A percentile compares a stretch with the other conserved stretches of the same genome.
Evolutionary conservation across 1,284 basidiomycete genomes (phyloP).

Genomic region (Trichosporon faecale): DNA sequence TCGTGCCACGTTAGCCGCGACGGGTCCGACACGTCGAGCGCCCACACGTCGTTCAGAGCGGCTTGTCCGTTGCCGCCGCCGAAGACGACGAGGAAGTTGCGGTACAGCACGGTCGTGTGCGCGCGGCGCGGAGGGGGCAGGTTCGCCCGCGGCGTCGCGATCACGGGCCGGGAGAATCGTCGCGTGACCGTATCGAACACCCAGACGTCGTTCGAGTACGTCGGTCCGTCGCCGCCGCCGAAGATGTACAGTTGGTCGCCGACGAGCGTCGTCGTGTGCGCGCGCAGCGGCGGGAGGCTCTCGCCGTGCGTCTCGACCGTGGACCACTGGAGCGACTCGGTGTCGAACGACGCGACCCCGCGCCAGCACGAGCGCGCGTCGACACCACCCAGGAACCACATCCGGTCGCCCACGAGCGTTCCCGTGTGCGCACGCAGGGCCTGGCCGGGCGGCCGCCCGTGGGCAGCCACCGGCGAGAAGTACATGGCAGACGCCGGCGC

Average conservation of each 20-base stretch:
- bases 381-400: constrained; percentile 86
- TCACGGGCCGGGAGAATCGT: constrained; percentile 59
- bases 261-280: constrained; percentile 81
- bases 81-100: constrained; percentile 75
- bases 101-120: constrained; percentile 76
- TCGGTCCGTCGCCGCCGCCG: constrained; percentile 77
- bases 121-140: constrained; percentile 70
- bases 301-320: constrained; percentile 71
- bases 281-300: constrained; percentile 73
- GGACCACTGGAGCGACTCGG: constrained; percentile 86
- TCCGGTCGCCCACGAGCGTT: constrained; percentile 72
- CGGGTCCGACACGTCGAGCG: constrained; percentile 61
- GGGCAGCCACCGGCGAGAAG: constrained; percentile 78
- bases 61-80: constrained; percentile 86
- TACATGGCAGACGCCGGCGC: constrained; percentile 62
- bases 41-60: constrained; percentile 87
- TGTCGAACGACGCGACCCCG: constrained; percentile 82
- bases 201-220: constrained; percentile 62
- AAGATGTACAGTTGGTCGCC: constrained; percentile 74
- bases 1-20: constrained; percentile 55
- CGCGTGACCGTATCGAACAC: constrained; percentile 74
- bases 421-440: constrained; percentile 79
- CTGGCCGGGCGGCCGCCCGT: constrained; percentile 68
- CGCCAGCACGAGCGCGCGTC: constrained; percentile 69
- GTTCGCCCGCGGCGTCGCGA: constrained; percentile 39